Conservation (phyloP, 2,329 filamentous ascomycete genomes). For the Rutstroemia sp. region DNA sequence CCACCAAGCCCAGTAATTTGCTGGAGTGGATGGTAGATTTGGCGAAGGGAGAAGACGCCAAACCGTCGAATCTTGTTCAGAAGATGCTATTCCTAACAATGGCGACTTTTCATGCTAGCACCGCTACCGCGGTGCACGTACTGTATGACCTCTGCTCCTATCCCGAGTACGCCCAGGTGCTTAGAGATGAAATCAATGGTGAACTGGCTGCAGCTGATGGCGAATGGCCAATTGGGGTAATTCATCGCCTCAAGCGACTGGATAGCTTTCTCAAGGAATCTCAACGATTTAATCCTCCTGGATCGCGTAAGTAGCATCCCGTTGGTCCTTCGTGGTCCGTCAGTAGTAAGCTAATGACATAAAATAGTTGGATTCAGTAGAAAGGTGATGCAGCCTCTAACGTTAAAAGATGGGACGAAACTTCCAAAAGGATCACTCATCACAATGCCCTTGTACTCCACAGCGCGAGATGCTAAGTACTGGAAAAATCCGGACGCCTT, state of each 20-base stretch:
- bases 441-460: background rate
- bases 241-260: slow-evolving; percentile 28
- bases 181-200: slow-evolving; percentile 22
- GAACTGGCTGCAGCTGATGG: slow-evolving; percentile 30
- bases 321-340: background rate
- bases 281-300: slow-evolving; percentile 30
- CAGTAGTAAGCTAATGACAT: background rate
- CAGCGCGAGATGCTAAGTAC: background rate
- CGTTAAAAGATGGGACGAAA: background rate
- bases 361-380: background rate
- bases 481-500: background rate
- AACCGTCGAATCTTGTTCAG: background rate
- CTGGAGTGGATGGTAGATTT: too few relatives aligned
- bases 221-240: too few relatives aligned
- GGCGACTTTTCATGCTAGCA: background rate
- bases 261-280: slow-evolving; percentile 38
- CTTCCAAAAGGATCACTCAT: slow-evolving; percentile 1
- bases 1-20: too few relatives aligned
- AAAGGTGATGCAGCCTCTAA: slow-evolving; percentile 1
- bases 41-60: background rate
- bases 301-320: background rate
- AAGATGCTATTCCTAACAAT: background rate
- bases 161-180: slow-evolving; percentile 35
- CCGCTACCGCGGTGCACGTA: slow-evolving; percentile 38
- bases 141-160: slow-evolving; percentile 45